These are phyloP conservation scores for Thelonectria discophora DNA, from an alignment of 2,329 filamentous ascomycete species.

Conservation along the genomic window DNA sequence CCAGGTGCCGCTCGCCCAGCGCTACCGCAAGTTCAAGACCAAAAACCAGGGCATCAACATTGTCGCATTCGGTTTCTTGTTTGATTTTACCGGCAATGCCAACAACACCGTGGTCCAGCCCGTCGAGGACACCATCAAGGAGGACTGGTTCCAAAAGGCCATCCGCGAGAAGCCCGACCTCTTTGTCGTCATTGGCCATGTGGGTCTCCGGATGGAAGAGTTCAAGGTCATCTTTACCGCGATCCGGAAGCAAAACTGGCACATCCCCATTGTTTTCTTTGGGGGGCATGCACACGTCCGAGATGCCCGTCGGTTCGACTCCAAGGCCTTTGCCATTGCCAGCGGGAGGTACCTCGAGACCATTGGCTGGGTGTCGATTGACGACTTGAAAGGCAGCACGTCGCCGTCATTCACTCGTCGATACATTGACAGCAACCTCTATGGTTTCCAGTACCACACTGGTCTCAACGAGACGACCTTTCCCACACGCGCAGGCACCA, in stretches of 20 bases:
- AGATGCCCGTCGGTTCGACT: conserved; percentile 83
- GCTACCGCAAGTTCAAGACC: conserved; percentile 90
- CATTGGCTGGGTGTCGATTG: conserved; percentile 89
- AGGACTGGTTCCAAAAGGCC: conserved; percentile 88
- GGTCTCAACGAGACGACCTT: conserved; percentile 77
- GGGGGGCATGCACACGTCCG: conserved; percentile 91
- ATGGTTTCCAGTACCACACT: conserved; percentile 83
- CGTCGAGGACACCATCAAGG: conserved; percentile 81
- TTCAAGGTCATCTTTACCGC: conserved; percentile 80
- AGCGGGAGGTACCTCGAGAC: conserved; percentile 96
- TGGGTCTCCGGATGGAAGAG: conserved; percentile 82
- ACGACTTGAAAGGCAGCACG: conserved; percentile 62
- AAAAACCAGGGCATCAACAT: conserved; percentile 87
- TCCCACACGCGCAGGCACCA: conserved; percentile 75
- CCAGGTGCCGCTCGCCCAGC: conserved; percentile 77
- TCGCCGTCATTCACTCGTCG: conserved; percentile 73
- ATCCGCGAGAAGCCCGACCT: conserved; percentile 87
- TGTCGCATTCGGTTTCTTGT: conserved; percentile 91
- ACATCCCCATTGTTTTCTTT: conserved; percentile 89
- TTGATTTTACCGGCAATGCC: conserved; percentile 89
- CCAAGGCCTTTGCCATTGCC: conserved; percentile 79
- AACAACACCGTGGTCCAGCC: conserved; percentile 88
- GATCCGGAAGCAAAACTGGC: conserved; percentile 79
- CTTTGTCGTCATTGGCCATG: conserved; percentile 87
- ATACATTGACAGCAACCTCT: conserved; percentile 95